These are phyloP conservation scores for Kwoniella newhampshirensis DNA, from an alignment of 768 basidiomycete genomes.

Conservation along the genomic window DNA sequence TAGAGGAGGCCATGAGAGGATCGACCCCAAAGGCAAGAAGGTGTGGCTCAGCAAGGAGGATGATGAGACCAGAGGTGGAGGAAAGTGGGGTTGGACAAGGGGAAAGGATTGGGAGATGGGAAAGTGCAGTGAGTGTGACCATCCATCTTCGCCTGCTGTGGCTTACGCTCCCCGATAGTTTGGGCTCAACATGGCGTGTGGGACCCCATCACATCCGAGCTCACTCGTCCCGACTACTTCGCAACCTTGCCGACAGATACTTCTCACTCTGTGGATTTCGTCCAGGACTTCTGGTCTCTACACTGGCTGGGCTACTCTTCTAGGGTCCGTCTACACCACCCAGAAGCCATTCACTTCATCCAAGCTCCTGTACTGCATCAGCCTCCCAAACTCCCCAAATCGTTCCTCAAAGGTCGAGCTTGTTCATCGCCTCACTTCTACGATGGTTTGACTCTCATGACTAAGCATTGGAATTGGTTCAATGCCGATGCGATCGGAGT, in stretches of 20 bases:
- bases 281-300: slow-evolving; percentile 42
- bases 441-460: slow-evolving; percentile 53
- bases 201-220: slow-evolving; percentile 32
- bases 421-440: slow-evolving; percentile 49
- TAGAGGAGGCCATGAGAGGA: slow-evolving; percentile 67
- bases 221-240: slow-evolving; percentile 46
- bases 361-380: slow-evolving; percentile 48
- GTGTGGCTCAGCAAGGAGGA: slow-evolving; percentile 38
- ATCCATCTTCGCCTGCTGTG: neutral
- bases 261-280: slow-evolving; percentile 28
- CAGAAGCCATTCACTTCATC: slow-evolving; percentile 51
- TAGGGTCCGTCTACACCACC: slow-evolving; percentile 38
- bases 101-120: slow-evolving; percentile 50
- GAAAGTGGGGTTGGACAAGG: slow-evolving; percentile 71
- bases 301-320: slow-evolving; percentile 43
- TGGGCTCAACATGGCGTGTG: slow-evolving; percentile 54
- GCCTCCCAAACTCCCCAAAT: slow-evolving; percentile 43
- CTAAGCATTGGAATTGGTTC: slow-evolving; percentile 54
- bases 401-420: slow-evolving; percentile 36
- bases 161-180: slow-evolving; percentile 25
- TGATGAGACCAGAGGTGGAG: slow-evolving; percentile 53
- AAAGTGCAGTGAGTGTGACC: slow-evolving; percentile 48
- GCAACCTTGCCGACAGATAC: slow-evolving; percentile 22
- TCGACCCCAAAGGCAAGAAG: slow-evolving; percentile 70
- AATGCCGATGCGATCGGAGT: slow-evolving; percentile 89